Conservation (phyloP, 2,329 filamentous ascomycete species). For the Cladosporium sp. region DNA sequence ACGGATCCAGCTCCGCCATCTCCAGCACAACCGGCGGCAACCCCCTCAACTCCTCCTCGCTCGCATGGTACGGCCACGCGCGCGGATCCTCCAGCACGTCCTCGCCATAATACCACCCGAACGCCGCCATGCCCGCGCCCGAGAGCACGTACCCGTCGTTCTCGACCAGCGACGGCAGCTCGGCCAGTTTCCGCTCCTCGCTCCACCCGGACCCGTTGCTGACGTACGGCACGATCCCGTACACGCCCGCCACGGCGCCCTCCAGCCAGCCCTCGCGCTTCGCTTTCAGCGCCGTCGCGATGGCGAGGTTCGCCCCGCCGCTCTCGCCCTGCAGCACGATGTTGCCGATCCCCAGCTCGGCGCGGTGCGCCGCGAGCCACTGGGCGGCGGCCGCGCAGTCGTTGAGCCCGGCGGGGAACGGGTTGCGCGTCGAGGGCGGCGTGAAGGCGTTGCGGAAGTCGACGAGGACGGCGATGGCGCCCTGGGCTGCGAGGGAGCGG, state of each 20-base stretch:
- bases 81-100: conserved; percentile 21
- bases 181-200: conserved; percentile 18
- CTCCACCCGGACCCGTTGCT: conserved; percentile 18
- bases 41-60: conserved; percentile 24
- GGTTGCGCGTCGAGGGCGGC: conserved; percentile 17
- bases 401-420: conserved; percentile 26
- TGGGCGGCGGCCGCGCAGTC: conserved; percentile 25
- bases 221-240: conserved; percentile 24
- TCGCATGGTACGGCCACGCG: conserved; percentile 28
- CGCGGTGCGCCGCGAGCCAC: conserved; percentile 19
- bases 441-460: conserved; percentile 30
- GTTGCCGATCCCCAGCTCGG: conserved; percentile 21
- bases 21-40: conserved; percentile 24
- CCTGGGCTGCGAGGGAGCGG: conserved; percentile 21
- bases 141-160: conserved; percentile 24
- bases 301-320: conserved; percentile 26
- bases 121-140: conserved; percentile 14
- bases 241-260: conserved; percentile 24
- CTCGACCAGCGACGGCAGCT: conserved; percentile 25
- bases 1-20: conserved; percentile 28
- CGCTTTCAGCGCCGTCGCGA: conserved; percentile 25
- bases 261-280: conserved; percentile 25
- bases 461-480: conserved; percentile 22
- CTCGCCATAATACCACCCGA: conserved; percentile 21
- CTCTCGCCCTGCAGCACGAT: conserved; percentile 27